Evolutionary conservation across 2,329 filamentous ascomycete species (phyloP), one percentile per base, ranked within the genome.

Genomic region (Aurifilum marmelostoma): DNA sequence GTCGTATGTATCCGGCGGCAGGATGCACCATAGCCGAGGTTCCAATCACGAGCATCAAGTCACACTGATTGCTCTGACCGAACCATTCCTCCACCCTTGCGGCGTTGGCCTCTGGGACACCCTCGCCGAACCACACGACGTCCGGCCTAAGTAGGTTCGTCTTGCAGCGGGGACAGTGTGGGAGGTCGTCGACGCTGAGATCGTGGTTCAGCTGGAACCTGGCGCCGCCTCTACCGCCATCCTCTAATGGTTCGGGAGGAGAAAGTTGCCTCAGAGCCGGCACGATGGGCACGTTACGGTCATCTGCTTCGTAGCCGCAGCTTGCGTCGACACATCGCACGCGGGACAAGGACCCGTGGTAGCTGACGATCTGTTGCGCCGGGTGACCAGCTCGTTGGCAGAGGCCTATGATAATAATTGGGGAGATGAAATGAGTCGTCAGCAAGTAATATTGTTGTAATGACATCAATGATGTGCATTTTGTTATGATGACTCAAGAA

Each of bases 101-200:
- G 0, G 97, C 74, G 73, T 92, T 91, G 2, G 82, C 76, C 7
- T 73, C 69, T 1, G 94, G 92, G 1, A 97, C 83, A 1, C 75
- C 56, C 79, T 97, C 94, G 43, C 90, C 91, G 74, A 97, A 97
- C 94, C 94, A 97, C 1, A 97, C 93, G 0, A 97, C 93, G 8
- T 91, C 93, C 0, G 94, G 94, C 0, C 94, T 87, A 21, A 95
- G 86, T 14, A 97, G 80, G 0, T 88, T 87, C 0, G 77, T 81
- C 69, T 85, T 83, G 79, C 93, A 89, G 63, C 85, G 75, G 0
- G 93, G 93, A 72, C 94, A 97, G 65, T 85, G 85, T 0, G 94
- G 94, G 1, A 97, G 84, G 32, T 91, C 88, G 1, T 83, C 79
- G 27, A 77, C 65, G 0, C 76, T 71, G 64, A 86, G 16, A 74